Percentiles rank a stretch among this genome's conserved stretches.
These are phyloP conservation scores for Aureobasidium sp. DNA, from an alignment of 2,329 filamentous ascomycete genomes.

Conservation along the genomic window DNA sequence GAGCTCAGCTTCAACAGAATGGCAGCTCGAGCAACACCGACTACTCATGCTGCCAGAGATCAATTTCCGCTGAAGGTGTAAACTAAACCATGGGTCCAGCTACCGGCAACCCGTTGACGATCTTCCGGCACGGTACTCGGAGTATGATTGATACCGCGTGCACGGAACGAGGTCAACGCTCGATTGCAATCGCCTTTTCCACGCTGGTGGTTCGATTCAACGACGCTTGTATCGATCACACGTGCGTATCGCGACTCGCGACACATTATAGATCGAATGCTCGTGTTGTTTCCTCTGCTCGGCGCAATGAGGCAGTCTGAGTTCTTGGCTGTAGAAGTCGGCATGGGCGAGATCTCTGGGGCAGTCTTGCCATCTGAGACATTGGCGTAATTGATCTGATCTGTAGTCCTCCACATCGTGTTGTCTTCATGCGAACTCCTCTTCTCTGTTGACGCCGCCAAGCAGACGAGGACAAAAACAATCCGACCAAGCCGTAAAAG, in stretches of 20 bases:
- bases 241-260: neutral
- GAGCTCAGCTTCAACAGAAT: too few relatives aligned
- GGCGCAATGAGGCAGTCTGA: neutral
- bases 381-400: constrained; percentile 1
- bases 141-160: neutral
- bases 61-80: neutral
- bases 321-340: neutral
- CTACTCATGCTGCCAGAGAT: neutral
- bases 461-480: neutral
- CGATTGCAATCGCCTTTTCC: neutral
- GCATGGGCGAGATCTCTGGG: neutral
- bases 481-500: neutral
- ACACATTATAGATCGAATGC: neutral
- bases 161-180: neutral
- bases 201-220: neutral
- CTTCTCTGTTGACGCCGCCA: neutral
- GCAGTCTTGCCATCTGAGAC: neutral
- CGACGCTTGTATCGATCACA: neutral
- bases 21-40: too few relatives aligned
- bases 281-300: too few relatives aligned
- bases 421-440: neutral
- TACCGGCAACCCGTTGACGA: neutral
- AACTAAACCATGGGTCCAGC: neutral
- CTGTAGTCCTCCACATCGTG: neutral
- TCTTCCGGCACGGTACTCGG: neutral